A percentile compares a stretch with the other conserved stretches of the same genome.
Evolutionary conservation across 2,329 filamentous ascomycete species (phyloP).

Genomic region (Metarhizium album): DNA sequence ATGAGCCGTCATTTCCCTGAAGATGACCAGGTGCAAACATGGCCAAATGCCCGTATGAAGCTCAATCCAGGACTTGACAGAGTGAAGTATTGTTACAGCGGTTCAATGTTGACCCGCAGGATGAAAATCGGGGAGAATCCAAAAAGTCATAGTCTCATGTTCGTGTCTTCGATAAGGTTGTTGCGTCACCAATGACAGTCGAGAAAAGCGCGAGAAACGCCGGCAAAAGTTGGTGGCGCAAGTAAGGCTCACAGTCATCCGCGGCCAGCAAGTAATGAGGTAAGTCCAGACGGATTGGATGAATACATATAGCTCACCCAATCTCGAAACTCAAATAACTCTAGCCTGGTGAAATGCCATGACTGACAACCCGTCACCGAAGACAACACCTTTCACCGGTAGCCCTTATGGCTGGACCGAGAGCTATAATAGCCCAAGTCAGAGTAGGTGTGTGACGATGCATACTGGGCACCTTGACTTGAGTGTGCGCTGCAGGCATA

Average conservation of each 20-base stretch:
- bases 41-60: not conserved
- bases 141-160: slow-evolving; percentile 14
- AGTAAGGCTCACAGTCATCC: slow-evolving; percentile 15
- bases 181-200: slow-evolving; percentile 8
- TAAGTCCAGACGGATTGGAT: slow-evolving; percentile 35
- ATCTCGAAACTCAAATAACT: slow-evolving; percentile 30
- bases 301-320: slow-evolving; percentile 42
- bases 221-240: slow-evolving; percentile 7
- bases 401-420: slow-evolving; percentile 33
- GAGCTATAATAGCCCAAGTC: slow-evolving; percentile 45
- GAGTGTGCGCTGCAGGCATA: slow-evolving; percentile 52
- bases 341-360: slow-evolving; percentile 30
- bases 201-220: slow-evolving; percentile 7
- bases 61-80: not conserved
- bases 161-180: slow-evolving; percentile 22
- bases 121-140: slow-evolving; percentile 1
- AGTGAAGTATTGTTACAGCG: not conserved
- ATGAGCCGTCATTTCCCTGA: too few species aligned
- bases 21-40: not conserved
- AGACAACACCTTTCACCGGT: slow-evolving; percentile 45
- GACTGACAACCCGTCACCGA: slow-evolving; percentile 34
- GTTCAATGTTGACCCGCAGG: not conserved
- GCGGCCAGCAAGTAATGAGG: slow-evolving; percentile 36
- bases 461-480: slow-evolving; percentile 26
- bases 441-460: slow-evolving; percentile 33